phyloP scores from a whole-genome alignment of 1,284 basidiomycete genomes.

The Trametes pubescens region DNA sequence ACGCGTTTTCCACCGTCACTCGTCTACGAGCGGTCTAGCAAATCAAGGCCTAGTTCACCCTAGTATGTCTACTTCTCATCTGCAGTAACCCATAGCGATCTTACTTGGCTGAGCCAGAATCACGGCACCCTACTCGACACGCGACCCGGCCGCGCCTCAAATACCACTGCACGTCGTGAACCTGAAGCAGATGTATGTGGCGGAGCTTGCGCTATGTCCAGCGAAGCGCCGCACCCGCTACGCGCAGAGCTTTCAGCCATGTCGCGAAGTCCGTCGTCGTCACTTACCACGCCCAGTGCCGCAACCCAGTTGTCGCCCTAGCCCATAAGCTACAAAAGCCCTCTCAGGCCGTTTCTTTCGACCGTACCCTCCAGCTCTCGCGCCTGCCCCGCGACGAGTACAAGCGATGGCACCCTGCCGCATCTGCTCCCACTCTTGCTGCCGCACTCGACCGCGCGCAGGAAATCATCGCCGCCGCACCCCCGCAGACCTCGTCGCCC shows the following conservation, averaged over 20 bases:
- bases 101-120: constrained; percentile 2
- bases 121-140: background rate
- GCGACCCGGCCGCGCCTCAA: background rate
- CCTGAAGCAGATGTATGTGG: constrained; percentile 36
- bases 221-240: background rate
- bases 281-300: constrained; percentile 6
- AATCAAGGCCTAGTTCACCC: too few species aligned
- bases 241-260: background rate
- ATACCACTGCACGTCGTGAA: background rate
- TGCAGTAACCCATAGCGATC: too few species aligned
- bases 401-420: constrained; percentile 24
- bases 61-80: too few species aligned
- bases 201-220: constrained; percentile 20
- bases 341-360: background rate
- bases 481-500: background rate
- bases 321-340: background rate
- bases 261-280: constrained; percentile 12
- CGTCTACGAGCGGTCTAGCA: too few species aligned
- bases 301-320: constrained; percentile 12
- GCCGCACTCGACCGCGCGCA: constrained; percentile 20
- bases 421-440: constrained; percentile 14
- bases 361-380: background rate
- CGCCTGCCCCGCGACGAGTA: constrained; percentile 13
- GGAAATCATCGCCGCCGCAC: constrained; percentile 6
- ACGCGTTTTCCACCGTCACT: too few species aligned